Evolutionary conservation across 176 grass and related monocot genomes (phyloP).

Genomic region (Aegilops speltoides): DNA sequence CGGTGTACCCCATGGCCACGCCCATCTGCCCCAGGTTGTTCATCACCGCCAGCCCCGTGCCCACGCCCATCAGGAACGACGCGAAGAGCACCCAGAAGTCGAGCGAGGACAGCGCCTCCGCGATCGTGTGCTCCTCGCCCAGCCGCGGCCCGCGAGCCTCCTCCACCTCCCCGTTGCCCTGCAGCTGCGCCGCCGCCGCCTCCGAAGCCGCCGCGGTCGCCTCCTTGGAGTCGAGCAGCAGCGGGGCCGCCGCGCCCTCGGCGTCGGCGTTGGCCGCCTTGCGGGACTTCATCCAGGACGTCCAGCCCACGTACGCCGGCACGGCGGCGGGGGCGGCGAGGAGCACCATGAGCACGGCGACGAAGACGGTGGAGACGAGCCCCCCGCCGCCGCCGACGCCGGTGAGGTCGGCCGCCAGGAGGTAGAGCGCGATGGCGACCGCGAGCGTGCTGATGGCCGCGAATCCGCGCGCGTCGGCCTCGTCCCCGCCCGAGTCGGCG

Average conservation of each 20-base stretch:
- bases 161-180: not conserved
- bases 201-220: too few relatives aligned
- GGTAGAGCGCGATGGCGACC: constrained; percentile 79
- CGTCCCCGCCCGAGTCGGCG: not conserved
- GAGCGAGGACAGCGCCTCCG: constrained; percentile 51
- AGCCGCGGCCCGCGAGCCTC: constrained; percentile 38
- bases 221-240: constrained; percentile 11
- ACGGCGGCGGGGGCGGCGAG: constrained; percentile 65
- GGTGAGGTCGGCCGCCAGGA: constrained; percentile 73
- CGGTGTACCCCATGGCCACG: constrained; percentile 74
- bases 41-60: constrained; percentile 90
- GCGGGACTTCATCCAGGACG: constrained; percentile 15
- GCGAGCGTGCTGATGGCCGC: constrained; percentile 78
- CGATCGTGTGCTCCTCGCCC: constrained; percentile 92
- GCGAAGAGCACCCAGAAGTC: constrained; percentile 94
- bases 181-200: not conserved
- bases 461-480: constrained; percentile 53
- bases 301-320: constrained; percentile 59
- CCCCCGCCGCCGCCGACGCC: constrained; percentile 43
- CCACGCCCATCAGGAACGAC: constrained; percentile 84
- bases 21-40: constrained; percentile 99
- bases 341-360: constrained; percentile 61
- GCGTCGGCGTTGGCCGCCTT: constrained; percentile 43
- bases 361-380: constrained; percentile 53
- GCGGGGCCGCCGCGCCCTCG: constrained; percentile 30